Conservation (phyloP, 345 rosid genomes). For the Eucalyptus victrix region DNA sequence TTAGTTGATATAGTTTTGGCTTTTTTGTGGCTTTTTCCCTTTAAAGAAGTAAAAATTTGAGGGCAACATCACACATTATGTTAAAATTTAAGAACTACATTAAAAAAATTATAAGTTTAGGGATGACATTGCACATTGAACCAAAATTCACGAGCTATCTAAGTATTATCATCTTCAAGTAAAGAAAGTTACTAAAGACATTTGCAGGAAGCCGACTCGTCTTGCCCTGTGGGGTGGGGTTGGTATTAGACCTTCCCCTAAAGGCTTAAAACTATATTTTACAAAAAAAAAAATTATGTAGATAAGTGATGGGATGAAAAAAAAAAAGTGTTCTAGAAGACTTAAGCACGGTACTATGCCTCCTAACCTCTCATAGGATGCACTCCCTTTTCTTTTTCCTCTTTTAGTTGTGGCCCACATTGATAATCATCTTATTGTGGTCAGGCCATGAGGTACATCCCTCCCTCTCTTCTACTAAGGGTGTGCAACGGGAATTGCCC, state of each 20-base stretch:
- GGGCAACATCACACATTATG: neutral
- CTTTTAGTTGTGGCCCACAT: neutral
- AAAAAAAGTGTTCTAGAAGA: neutral
- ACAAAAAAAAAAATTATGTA: neutral
- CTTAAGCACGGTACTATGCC: neutral
- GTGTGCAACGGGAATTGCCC: fast-evolving
- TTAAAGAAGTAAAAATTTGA: neutral
- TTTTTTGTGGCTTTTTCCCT: too few species aligned
- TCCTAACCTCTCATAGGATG: neutral
- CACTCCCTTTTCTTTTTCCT: neutral
- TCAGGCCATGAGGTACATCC: neutral
- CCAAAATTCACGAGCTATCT: fast-evolving
- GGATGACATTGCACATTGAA: fast-evolving
- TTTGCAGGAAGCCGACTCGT: neutral
- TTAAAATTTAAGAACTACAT: neutral
- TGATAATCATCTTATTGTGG: neutral
- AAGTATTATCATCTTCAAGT: neutral
- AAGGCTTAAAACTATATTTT: neutral
- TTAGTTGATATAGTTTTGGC: neutral
- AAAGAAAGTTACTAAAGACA: neutral
- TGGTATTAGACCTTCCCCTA: neutral
- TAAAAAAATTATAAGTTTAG: neutral
- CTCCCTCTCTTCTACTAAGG: neutral
- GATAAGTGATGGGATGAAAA: neutral
- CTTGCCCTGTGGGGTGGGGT: neutral